Evolutionary conservation across 2,329 filamentous ascomycete species (phyloP).

Genomic region (Cytospora piceicola): DNA sequence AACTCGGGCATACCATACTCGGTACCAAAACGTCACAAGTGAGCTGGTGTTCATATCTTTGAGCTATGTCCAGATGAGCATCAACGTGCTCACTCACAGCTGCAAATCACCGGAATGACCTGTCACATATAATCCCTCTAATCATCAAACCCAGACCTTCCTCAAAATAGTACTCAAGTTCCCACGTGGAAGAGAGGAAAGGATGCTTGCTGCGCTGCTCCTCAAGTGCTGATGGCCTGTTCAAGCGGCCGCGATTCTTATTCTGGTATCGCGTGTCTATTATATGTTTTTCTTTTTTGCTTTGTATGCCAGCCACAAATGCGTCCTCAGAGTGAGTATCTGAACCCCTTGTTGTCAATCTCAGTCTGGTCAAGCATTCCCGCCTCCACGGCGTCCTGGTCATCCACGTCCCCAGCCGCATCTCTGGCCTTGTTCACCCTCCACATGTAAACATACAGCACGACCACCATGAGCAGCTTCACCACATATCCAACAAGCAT

Average conservation of each 20-base stretch:
- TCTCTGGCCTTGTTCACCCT: conserved; percentile 38
- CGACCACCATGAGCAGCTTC: conserved; percentile 36
- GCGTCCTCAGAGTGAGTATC: conserved; percentile 33
- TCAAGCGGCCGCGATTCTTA: background rate
- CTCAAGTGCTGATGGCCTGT: background rate
- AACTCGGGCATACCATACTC: background rate
- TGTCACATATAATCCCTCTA: too few relatives aligned
- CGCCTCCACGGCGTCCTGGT: conserved; percentile 38
- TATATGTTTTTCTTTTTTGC: background rate
- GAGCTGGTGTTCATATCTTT: background rate
- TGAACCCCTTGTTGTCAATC: conserved; percentile 39
- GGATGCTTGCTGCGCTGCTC: background rate
- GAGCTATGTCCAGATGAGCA: too few relatives aligned
- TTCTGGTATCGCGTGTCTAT: background rate
- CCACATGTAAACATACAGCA: conserved; percentile 40
- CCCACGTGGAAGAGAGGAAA: background rate
- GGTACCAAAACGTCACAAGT: background rate
- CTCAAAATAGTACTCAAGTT: background rate
- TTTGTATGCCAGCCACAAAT: background rate
- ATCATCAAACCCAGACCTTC: too few relatives aligned
- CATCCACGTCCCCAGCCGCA: conserved; percentile 35
- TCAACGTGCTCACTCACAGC: too few relatives aligned
- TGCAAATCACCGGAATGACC: background rate
- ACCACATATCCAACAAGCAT: conserved; percentile 40
- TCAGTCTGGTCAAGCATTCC: conserved; percentile 41